A percentile compares a stretch with the other conserved stretches of the same genome.
These are phyloP conservation scores for Dioszegia crocea DNA, from an alignment of 768 basidiomycete species.

Conservation along the genomic window DNA sequence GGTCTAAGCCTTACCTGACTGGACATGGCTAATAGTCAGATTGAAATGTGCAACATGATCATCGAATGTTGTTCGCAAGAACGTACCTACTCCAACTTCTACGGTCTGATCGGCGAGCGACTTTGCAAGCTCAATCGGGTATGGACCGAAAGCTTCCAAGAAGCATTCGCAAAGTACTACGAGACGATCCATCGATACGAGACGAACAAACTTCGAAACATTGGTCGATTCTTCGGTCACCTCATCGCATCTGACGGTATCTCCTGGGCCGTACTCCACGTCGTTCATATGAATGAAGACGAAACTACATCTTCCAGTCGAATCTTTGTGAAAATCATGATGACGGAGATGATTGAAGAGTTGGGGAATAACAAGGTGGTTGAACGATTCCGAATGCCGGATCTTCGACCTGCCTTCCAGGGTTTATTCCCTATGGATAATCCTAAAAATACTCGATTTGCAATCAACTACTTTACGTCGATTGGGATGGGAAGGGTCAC, in stretches of 20 bases:
- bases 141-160: conserved; percentile 86
- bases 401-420: conserved; percentile 64
- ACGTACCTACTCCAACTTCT: conserved; percentile 95
- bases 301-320: conserved; percentile 93
- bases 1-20: conserved; percentile 15
- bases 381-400: conserved; percentile 84
- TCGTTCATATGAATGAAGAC: conserved; percentile 91
- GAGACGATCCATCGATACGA: conserved; percentile 97
- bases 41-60: conserved; percentile 96
- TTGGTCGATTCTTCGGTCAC: conserved; percentile 94
- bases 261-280: conserved; percentile 79
- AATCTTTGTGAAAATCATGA: conserved; percentile 95
- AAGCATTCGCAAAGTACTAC: conserved; percentile 84
- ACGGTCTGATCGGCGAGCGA: conserved; percentile 90
- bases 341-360: conserved; percentile 89
- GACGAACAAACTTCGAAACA: conserved; percentile 95
- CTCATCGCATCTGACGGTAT: conserved; percentile 78
- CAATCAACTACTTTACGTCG: conserved; percentile 97
- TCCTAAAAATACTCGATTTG: conserved; percentile 85
- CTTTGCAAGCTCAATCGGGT: conserved; percentile 93
- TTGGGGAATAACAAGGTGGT: conserved; percentile 84
- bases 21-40: conserved; percentile 54
- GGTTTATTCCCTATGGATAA: conserved; percentile 95
- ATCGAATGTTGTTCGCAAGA: conserved; percentile 99
- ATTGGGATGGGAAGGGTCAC: conserved; percentile 85